Evolutionary conservation across 2,329 filamentous ascomycete genomes (phyloP).

Genomic region (Volutella citrinella): DNA sequence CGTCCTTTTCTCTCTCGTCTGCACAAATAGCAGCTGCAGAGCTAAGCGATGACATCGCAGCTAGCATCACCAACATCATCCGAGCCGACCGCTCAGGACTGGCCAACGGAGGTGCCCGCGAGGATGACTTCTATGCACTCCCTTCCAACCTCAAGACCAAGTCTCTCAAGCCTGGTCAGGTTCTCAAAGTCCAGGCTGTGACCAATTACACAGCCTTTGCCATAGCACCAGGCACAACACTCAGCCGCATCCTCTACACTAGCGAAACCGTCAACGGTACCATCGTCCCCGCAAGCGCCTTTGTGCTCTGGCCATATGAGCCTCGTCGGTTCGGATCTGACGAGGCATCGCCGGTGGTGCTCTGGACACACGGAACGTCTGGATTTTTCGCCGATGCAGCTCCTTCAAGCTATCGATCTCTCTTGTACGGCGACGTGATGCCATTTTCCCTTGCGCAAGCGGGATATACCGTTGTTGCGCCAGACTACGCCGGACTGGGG

Average conservation of each 20-base stretch:
- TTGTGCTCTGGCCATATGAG: slow-evolving; percentile 12
- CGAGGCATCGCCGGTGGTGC: slow-evolving; percentile 24
- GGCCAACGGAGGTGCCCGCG: slow-evolving; percentile 12
- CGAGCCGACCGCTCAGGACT: slow-evolving; percentile 13
- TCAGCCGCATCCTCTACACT: slow-evolving; percentile 9
- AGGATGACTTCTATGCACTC: slow-evolving; percentile 18
- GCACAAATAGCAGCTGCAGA: slow-evolving; percentile 7
- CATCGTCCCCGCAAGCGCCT: slow-evolving; percentile 7
- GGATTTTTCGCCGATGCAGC: slow-evolving; percentile 35
- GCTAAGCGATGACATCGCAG: slow-evolving; percentile 1
- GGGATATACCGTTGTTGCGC: slow-evolving; percentile 43
- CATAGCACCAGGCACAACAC: slow-evolving; percentile 5
- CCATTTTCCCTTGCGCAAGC: slow-evolving; percentile 36
- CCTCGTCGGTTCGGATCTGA: neutral
- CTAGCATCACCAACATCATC: slow-evolving; percentile 9
- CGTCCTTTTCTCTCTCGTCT: slow-evolving; percentile 8
- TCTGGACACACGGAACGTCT: slow-evolving; percentile 44
- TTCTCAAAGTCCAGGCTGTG: slow-evolving; percentile 14
- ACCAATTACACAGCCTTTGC: slow-evolving; percentile 6
- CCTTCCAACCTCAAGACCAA: neutral
- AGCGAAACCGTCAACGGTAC: slow-evolving; percentile 13
- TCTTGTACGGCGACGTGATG: slow-evolving; percentile 37
- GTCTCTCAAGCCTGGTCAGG: slow-evolving; percentile 4
- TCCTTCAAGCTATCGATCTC: slow-evolving; percentile 36
- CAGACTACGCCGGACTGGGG: slow-evolving; percentile 44